A percentile compares a stretch with the other conserved stretches of the same genome.
phyloP scores from a whole-genome alignment of 106 monocot genomes.

The Phalaenopsis aphrodite region DNA sequence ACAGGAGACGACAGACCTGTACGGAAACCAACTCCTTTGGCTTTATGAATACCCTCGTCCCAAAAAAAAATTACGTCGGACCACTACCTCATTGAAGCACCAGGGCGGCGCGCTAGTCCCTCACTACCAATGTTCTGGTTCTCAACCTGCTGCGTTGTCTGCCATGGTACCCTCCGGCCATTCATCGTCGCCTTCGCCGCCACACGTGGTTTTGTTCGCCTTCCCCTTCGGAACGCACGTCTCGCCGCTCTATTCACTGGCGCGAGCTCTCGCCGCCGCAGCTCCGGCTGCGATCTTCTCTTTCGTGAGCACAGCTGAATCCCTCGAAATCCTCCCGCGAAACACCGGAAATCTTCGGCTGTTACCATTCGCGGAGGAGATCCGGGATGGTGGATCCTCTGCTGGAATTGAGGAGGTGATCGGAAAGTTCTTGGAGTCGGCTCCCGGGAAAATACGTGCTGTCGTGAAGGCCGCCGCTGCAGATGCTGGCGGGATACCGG shows the following conservation, averaged over 20 bases:
- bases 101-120: neutral
- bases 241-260: slow-evolving; percentile 22
- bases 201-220: slow-evolving; percentile 33
- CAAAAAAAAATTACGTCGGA: too few species aligned
- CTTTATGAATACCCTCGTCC: too few species aligned
- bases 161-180: neutral
- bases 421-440: slow-evolving; percentile 25
- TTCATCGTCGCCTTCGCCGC: neutral
- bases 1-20: too few species aligned
- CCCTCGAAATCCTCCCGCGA: slow-evolving; percentile 12
- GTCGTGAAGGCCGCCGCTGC: slow-evolving; percentile 19
- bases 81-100: neutral
- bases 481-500: slow-evolving; percentile 6
- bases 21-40: too few species aligned
- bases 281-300: slow-evolving; percentile 26
- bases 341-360: slow-evolving; percentile 25
- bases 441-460: slow-evolving; percentile 10
- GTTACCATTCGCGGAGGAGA: slow-evolving; percentile 16
- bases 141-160: neutral
- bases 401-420: neutral
- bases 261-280: slow-evolving; percentile 24
- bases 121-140: too few species aligned
- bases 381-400: neutral
- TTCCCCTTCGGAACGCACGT: slow-evolving; percentile 56
- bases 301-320: slow-evolving; percentile 21